Conservation (phyloP, 2,329 filamentous ascomycete genomes). For the Colletotrichum cereale region DNA sequence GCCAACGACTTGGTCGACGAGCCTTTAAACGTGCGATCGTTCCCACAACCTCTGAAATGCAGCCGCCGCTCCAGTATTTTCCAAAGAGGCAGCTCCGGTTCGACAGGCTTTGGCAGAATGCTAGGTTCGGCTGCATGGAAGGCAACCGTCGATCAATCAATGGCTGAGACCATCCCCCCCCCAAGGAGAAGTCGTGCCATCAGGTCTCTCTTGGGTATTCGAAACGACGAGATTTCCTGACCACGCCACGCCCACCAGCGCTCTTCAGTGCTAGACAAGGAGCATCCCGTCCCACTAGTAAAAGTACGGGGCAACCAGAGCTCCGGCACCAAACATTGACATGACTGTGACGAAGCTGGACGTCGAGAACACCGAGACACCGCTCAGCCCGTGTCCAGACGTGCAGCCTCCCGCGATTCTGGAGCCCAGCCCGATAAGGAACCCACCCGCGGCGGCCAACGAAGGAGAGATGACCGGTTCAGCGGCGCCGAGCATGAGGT, state of each 20-base stretch:
- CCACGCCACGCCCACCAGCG: background rate
- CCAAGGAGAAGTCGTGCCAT: too few species aligned
- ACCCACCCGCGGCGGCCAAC: conserved; percentile 65
- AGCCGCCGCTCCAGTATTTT: background rate
- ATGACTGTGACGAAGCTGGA: conserved; percentile 73
- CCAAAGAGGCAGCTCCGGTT: background rate
- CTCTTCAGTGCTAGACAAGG: background rate
- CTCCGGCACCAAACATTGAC: conserved; percentile 67
- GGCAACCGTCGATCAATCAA: background rate
- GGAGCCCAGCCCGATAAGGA: conserved; percentile 69
- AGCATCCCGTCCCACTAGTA: conserved; percentile 30
- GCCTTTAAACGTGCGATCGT: background rate
- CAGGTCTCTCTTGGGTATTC: background rate
- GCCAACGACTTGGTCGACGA: background rate
- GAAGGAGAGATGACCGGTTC: conserved; percentile 50
- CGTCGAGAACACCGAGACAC: conserved; percentile 71
- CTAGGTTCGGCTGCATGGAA: background rate
- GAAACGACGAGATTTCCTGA: background rate
- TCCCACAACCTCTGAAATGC: background rate
- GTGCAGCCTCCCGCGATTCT: conserved; percentile 76
- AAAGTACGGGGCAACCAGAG: conserved; percentile 43
- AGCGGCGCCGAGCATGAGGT: conserved; percentile 44
- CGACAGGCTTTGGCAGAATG: background rate
- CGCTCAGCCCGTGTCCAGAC: conserved; percentile 77
- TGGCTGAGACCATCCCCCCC: background rate